Evolutionary conservation across 2,329 filamentous ascomycete species (phyloP).

Genomic region (Phyllosticta citrichinensis): DNA sequence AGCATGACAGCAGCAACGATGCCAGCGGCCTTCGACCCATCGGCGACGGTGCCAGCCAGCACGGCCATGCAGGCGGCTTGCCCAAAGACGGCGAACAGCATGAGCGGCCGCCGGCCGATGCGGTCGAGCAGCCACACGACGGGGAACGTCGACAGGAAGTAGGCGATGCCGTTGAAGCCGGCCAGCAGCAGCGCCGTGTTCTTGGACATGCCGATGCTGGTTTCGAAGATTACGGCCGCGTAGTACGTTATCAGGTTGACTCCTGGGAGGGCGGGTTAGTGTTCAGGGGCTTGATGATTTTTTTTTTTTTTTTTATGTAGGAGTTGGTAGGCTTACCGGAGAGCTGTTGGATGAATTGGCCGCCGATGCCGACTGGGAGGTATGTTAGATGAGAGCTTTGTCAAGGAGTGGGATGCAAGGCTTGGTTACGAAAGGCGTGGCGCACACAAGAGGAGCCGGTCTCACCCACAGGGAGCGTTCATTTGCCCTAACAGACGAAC

Average conservation of each 20-base stretch:
- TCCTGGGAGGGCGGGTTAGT: slow-evolving; percentile 33
- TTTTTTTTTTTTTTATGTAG: not conserved
- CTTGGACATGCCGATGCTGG: slow-evolving; percentile 34
- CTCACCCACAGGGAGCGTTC: too few relatives aligned
- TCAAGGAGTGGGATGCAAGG: too few relatives aligned
- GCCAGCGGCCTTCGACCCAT: slow-evolving; percentile 27
- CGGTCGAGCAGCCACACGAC: slow-evolving; percentile 29
- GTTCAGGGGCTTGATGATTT: too few relatives aligned
- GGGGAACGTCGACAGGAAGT: slow-evolving; percentile 27
- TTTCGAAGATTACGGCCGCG: slow-evolving; percentile 37
- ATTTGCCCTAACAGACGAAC: too few relatives aligned
- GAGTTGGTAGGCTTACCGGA: slow-evolving; percentile 25
- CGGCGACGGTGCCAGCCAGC: slow-evolving; percentile 23
- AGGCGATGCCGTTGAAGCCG: slow-evolving; percentile 34
- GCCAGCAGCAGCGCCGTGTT: slow-evolving; percentile 26
- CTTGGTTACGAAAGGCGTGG: too few relatives aligned
- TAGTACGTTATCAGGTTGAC: slow-evolving; percentile 38
- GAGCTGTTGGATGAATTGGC: slow-evolving; percentile 39
- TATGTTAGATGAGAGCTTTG: slow-evolving; percentile 12
- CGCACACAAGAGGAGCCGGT: too few relatives aligned
- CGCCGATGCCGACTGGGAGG: slow-evolving; percentile 24
- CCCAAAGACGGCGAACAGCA: slow-evolving; percentile 23
- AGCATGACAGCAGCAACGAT: slow-evolving; percentile 37
- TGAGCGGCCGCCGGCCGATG: slow-evolving; percentile 21
- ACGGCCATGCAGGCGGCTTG: slow-evolving; percentile 34